A percentile compares a stretch with the other conserved stretches of the same genome.
These are phyloP conservation scores for Colletotrichum godetiae DNA, from an alignment of 2,329 filamentous ascomycete species.

Conservation along the genomic window DNA sequence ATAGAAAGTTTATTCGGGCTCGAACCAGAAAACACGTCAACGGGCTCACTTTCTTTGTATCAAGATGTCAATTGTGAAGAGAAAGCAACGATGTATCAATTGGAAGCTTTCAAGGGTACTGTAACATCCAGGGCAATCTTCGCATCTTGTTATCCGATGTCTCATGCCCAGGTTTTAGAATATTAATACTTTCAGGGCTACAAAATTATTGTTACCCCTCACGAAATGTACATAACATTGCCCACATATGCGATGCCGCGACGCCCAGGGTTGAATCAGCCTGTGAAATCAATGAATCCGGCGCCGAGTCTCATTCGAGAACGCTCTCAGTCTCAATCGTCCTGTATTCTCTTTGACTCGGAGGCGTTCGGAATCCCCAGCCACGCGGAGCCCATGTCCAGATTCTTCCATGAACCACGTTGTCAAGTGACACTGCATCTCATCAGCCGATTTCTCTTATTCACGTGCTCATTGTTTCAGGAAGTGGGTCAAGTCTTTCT, in stretches of 20 bases:
- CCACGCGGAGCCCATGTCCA: not conserved
- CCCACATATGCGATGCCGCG: not conserved
- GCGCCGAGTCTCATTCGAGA: not conserved
- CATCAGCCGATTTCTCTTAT: not conserved
- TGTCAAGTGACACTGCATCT: not conserved
- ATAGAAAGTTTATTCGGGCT: not conserved
- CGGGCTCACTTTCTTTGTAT: not conserved
- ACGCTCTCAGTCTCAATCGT: not conserved
- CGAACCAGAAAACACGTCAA: not conserved
- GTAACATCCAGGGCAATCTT: not conserved
- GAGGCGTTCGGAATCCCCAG: not conserved
- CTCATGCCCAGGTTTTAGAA: too few relatives aligned
- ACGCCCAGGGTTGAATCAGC: not conserved
- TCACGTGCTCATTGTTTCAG: not conserved
- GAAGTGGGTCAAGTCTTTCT: not conserved
- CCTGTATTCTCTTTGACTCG: not conserved
- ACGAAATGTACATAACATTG: not conserved
- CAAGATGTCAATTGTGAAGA: too few relatives aligned
- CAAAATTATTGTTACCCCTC: not conserved
- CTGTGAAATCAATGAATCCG: not conserved
- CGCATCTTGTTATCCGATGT: not conserved
- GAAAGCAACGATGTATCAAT: not conserved
- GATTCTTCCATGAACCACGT: slow-evolving; percentile 20
- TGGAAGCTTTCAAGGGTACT: too few relatives aligned
- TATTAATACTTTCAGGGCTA: not conserved